Evolutionary conservation across 768 basidiomycete genomes (phyloP), one percentile per base, ranked within the genome.

Genomic region (Psilocybe azurescens): DNA sequence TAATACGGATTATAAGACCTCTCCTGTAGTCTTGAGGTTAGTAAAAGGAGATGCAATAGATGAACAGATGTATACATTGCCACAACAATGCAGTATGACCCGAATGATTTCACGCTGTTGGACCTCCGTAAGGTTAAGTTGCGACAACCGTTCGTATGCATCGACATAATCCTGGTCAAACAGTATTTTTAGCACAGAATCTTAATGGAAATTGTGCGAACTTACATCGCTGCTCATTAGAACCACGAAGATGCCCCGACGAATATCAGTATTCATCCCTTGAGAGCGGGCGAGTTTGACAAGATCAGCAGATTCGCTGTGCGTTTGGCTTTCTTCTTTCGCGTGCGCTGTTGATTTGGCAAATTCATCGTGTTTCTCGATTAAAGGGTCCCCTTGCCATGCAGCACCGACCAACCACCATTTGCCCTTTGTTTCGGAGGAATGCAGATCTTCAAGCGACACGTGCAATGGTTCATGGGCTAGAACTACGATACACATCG

Each of bases 401-500:
- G 93, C 97, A 1, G 97, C 94, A 16, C 97, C 97, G 38, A 98
- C 93, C 2, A 98, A 82, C 97, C 97, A 99, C 97, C 97, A 99
- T 78, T 97, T 97, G 4, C 96, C 97, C 71, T 89, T 92, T 10
- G 83, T 91, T 59, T 93, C 88, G 1, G 94, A 89, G 0, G 88
- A 85, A 62, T 86, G 92, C 5, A 99, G 83, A 75, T 99, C 97
- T n/a, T 81, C 81, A 24, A 98, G 80, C 0, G 91, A 88, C 1
- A 97, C 87, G 6, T 95, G 89, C 7, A 99, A 81, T 0, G 95
- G 89, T 49, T 98, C 97, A 69, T 93, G 88, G 0, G 89, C 86
- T 54, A 89, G 79, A 5, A 94, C 95, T 96, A 60, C 14, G 13
- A 56, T 13, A 53, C 39, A 30, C 60, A 13, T 44, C 36, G 39